A percentile compares a stretch with the other conserved stretches of the same genome.
These are phyloP conservation scores for Brasilioporus rufonigricans DNA, from an alignment of 768 basidiomycete species.

Conservation along the genomic window DNA sequence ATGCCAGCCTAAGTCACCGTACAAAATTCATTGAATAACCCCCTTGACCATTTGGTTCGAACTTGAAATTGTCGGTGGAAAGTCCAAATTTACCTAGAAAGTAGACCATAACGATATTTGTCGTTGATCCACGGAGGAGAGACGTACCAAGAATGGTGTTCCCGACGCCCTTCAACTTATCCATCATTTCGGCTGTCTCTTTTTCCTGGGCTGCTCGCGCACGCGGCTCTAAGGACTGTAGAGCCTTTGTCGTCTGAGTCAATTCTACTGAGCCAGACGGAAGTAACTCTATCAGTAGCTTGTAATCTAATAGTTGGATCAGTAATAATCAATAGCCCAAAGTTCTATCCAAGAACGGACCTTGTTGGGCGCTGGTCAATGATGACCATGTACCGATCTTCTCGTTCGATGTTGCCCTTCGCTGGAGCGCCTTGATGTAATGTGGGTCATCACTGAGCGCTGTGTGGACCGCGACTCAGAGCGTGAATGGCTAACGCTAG, in stretches of 20 bases:
- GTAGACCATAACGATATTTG: not conserved
- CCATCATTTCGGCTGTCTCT: conserved; percentile 90
- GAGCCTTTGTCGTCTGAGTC: conserved; percentile 45
- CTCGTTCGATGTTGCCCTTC: conserved; percentile 88
- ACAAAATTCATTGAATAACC: conserved; percentile 92
- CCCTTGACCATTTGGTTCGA: conserved; percentile 91
- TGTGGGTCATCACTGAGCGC: conserved; percentile 83
- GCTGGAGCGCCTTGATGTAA: conserved; percentile 85
- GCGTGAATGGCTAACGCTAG: not conserved
- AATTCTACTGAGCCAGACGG: conserved; percentile 52
- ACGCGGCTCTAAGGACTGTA: conserved; percentile 60
- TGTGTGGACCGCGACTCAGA: conserved; percentile 30
- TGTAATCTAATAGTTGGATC: conserved; percentile 61
- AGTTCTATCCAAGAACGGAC: conserved; percentile 36
- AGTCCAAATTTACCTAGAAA: conserved; percentile 83
- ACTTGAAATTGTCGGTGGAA: conserved; percentile 96
- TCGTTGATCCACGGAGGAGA: not conserved
- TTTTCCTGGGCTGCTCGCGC: conserved; percentile 74
- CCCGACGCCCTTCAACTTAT: conserved; percentile 89
- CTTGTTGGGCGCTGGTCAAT: conserved; percentile 79
- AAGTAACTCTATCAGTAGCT: conserved; percentile 60
- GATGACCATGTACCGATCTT: conserved; percentile 79
- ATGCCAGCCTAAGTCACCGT: conserved; percentile 33
- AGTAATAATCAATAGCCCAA: not conserved
- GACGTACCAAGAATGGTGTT: conserved; percentile 80